Evolutionary conservation across 352 stramenopile genomes (phyloP).

Genomic region (Phytophthora colocasiae): DNA sequence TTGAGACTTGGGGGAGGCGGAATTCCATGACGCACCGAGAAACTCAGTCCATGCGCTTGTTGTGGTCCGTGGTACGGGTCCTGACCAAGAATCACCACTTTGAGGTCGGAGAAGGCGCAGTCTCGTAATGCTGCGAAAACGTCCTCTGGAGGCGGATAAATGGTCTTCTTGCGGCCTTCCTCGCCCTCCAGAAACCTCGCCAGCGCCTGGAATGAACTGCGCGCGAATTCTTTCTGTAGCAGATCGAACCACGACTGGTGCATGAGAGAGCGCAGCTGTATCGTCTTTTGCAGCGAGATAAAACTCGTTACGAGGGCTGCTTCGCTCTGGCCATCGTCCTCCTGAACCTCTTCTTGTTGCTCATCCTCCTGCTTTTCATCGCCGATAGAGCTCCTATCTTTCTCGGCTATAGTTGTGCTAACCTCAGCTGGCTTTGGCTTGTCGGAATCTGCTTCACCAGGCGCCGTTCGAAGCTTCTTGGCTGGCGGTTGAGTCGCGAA

Average conservation of each 20-base stretch:
- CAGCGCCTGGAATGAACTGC: slow-evolving; percentile 57
- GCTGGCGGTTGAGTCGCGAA: slow-evolving; percentile 42
- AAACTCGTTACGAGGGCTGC: slow-evolving; percentile 40
- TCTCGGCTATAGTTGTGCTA: not conserved
- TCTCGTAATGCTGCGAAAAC: slow-evolving; percentile 93
- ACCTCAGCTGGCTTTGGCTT: not conserved
- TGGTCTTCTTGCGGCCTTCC: slow-evolving; percentile 68
- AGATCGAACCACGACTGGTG: slow-evolving; percentile 65
- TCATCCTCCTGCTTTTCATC: not conserved
- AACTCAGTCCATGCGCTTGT: slow-evolving; percentile 89
- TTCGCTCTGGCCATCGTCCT: slow-evolving; percentile 2
- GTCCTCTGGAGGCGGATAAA: slow-evolving; percentile 89
- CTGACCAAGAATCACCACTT: slow-evolving; percentile 95
- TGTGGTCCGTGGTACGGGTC: slow-evolving; percentile 90
- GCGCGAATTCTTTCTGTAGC: slow-evolving; percentile 57
- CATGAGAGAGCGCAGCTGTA: slow-evolving; percentile 52
- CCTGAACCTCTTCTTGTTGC: slow-evolving; percentile 1
- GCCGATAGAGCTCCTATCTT: slow-evolving; percentile 1
- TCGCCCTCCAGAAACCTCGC: slow-evolving; percentile 57
- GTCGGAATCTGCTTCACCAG: not conserved
- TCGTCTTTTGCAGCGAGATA: slow-evolving; percentile 30
- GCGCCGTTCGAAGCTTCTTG: slow-evolving; percentile 38
- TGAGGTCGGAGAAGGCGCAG: slow-evolving; percentile 86
- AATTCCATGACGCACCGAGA: slow-evolving; percentile 93
- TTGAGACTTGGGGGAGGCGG: slow-evolving; percentile 93